Evolutionary conservation across 2,329 filamentous ascomycete species (phyloP), one percentile per base, ranked within the genome.

Genomic region (Didymella lethalis): DNA sequence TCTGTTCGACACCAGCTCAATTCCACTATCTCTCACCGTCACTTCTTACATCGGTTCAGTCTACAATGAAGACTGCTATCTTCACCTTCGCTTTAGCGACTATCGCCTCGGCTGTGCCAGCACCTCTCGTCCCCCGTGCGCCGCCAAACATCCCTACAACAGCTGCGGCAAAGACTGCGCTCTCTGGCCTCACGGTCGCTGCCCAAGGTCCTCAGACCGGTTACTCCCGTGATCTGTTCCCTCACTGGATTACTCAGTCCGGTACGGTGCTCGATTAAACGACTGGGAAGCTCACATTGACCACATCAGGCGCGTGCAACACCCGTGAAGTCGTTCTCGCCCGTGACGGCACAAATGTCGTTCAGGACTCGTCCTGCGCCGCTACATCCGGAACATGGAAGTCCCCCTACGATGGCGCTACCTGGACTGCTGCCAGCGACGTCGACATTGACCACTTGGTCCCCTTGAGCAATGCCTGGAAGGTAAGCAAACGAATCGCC

Each of bases 361-460:
- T 83, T 5, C 82, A 83, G 34, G 32, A 36, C 32, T 82, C 77
- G 12, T 81, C 84, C 32, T 96, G 91, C 76, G 78, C 83, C 1
- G 77, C 89, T 0, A 88, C 83, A 0, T 86, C 85, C 3, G 91
- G 92, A 4, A 82, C 80, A 0, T 95, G 92, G 91, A 77, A 75
- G 40, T 88, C 85, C 34, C 89, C 90, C 0, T 95, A 90, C 73
- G 91, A 94, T 69, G 90, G 90, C 16, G 88, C 80, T 0, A 86
- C 82, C 1, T 92, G 89, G 88, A 89, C 86, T 0, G 79, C 81
- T 0, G 85, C 90, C 1, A 84, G 82, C 18, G 89, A 93, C 66
- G 75, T 95, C 1, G 90, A 94, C 66, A 94, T 95, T 59, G 92
- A 95, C 75, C 92, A 95, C 74, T 83, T 95, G 78, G 90, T 96